phyloP scores from a whole-genome alignment of 2,329 filamentous ascomycete genomes.

The Diaporthe vaccinii region DNA sequence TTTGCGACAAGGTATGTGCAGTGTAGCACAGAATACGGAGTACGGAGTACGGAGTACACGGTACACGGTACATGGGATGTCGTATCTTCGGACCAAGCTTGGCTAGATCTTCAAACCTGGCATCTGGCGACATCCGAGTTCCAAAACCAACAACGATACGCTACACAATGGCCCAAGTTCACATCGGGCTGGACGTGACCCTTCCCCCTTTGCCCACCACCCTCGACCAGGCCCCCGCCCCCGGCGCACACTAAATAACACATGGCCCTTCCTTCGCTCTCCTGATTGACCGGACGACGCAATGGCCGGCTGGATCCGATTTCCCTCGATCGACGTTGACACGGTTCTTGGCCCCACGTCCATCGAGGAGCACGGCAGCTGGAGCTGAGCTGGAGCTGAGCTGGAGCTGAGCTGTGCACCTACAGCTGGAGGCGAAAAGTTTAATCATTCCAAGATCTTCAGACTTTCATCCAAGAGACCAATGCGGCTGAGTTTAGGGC shows the following conservation, averaged over 20 bases:
- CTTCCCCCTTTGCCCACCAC: not conserved
- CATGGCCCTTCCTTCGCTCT: conserved; percentile 3
- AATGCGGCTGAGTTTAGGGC: conserved; percentile 29
- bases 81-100: conserved; percentile 24
- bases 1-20: conserved; percentile 2
- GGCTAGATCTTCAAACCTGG: conserved; percentile 30
- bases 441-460: not conserved
- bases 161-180: conserved; percentile 14
- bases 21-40: not conserved
- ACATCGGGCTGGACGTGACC: not conserved
- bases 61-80: conserved; percentile 1
- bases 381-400: not conserved
- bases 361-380: not conserved
- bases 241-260: not conserved
- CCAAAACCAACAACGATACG: conserved; percentile 23
- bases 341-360: not conserved
- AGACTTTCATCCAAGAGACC: conserved; percentile 22
- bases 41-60: not conserved
- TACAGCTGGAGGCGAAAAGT: not conserved
- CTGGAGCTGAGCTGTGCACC: not conserved
- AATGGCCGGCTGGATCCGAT: conserved; percentile 16
- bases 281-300: conserved; percentile 31
- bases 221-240: not conserved
- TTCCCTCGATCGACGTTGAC: not conserved
- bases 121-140: conserved; percentile 33